A percentile compares a stretch with the other conserved stretches of the same genome.
Conservation (phyloP, 2,329 filamentous ascomycete species). For the Penicillium sp. region DNA sequence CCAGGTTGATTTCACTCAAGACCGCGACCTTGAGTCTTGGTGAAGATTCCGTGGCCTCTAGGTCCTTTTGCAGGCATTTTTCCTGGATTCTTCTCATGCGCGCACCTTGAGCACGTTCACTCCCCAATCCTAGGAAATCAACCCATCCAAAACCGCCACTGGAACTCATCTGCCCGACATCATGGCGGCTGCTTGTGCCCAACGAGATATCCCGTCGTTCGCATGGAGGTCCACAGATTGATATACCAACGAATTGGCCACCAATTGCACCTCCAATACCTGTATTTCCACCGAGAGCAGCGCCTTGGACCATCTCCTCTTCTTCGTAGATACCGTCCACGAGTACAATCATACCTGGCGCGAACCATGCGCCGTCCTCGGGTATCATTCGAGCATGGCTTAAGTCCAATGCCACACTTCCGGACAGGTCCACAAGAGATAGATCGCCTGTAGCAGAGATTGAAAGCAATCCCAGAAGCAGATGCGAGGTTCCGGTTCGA, state of each 20-base stretch:
- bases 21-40: constrained; percentile 64
- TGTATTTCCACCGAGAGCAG: constrained; percentile 71
- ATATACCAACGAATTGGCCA: constrained; percentile 88
- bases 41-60: constrained; percentile 31
- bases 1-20: constrained; percentile 82
- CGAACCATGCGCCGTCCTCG: constrained; percentile 86
- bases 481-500: constrained; percentile 78
- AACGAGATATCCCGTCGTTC: constrained; percentile 80
- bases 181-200: constrained; percentile 61
- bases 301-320: constrained; percentile 69
- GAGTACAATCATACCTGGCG: constrained; percentile 92
- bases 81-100: constrained; percentile 82
- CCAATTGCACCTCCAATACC: constrained; percentile 89
- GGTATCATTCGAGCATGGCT: constrained; percentile 79
- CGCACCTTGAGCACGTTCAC: constrained; percentile 77
- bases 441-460: constrained; percentile 79
- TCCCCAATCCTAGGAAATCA: constrained; percentile 90
- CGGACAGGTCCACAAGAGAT: constrained; percentile 82
- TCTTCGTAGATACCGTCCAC: constrained; percentile 97
- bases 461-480: constrained; percentile 81
- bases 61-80: constrained; percentile 57
- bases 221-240: constrained; percentile 86
- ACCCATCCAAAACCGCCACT: constrained; percentile 94
- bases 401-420: constrained; percentile 82
- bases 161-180: constrained; percentile 45